Evolutionary conservation across 768 basidiomycete species (phyloP).

Genomic region (Harrya chromipes): DNA sequence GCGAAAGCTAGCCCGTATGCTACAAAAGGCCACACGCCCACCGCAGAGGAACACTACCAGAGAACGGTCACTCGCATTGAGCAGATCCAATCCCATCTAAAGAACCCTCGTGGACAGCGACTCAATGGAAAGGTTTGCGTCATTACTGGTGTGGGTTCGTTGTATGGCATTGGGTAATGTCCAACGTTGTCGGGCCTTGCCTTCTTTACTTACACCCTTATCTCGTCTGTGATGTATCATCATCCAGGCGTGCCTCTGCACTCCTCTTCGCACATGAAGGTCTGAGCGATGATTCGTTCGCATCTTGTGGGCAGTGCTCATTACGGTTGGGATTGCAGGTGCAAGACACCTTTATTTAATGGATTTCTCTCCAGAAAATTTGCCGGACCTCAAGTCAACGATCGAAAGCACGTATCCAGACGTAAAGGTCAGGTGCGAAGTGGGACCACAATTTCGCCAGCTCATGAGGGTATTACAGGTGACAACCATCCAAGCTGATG

Average conservation of each 20-base stretch:
- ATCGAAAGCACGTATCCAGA: slow-evolving; percentile 68
- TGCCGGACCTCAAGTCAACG: slow-evolving; percentile 67
- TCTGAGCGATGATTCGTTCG: slow-evolving; percentile 22
- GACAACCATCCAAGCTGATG: slow-evolving; percentile 77
- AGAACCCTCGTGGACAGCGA: slow-evolving; percentile 46
- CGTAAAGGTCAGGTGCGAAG: slow-evolving; percentile 56
- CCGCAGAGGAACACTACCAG: slow-evolving; percentile 51
- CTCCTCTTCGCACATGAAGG: slow-evolving; percentile 81
- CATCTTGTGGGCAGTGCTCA: slow-evolving; percentile 2
- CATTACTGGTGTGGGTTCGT: slow-evolving; percentile 83
- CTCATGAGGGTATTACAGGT: slow-evolving; percentile 48
- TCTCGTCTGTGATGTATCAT: slow-evolving; percentile 2
- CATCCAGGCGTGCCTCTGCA: slow-evolving; percentile 62
- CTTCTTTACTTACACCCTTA: slow-evolving; percentile 11
- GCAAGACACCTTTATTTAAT: slow-evolving; percentile 76
- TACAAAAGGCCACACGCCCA: slow-evolving; percentile 11
- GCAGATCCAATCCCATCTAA: slow-evolving; percentile 66
- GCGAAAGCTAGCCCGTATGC: slow-evolving; percentile 9
- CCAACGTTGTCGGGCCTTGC: slow-evolving; percentile 5
- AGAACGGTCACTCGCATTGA: slow-evolving; percentile 63
- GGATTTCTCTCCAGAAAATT: slow-evolving; percentile 63
- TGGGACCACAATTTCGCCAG: neutral
- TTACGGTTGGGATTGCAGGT: slow-evolving; percentile 40
- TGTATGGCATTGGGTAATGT: slow-evolving; percentile 82
- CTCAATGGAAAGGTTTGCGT: slow-evolving; percentile 80